phyloP scores from a whole-genome alignment of 23 red algal genomes.

The Gracilaria caudata region DNA sequence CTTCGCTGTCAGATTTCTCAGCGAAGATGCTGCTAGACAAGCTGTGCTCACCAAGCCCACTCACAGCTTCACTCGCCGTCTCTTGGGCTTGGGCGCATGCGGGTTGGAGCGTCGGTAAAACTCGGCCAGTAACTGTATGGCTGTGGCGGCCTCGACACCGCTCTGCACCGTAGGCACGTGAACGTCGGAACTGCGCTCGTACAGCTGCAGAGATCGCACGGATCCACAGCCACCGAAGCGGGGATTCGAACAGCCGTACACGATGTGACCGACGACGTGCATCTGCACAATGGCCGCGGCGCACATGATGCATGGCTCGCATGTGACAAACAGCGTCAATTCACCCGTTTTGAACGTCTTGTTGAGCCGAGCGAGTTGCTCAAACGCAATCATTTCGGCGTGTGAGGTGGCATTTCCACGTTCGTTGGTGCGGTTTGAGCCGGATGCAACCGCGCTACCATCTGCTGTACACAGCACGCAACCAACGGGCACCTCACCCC shows the following conservation, averaged over 20 bases:
- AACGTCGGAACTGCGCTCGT: constrained; percentile 37
- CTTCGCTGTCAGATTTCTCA: not conserved
- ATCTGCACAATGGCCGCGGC: constrained; percentile 76
- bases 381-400: constrained; percentile 90
- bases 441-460: constrained; percentile 57
- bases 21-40: no score
- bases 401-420: constrained; percentile 91
- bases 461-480: constrained; percentile 62
- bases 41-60: not conserved
- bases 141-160: constrained; percentile 76
- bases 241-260: constrained; percentile 91
- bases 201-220: constrained; percentile 33
- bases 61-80: constrained; percentile 25
- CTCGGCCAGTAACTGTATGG: constrained; percentile 66
- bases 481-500: constrained; percentile 94
- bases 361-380: constrained; percentile 12
- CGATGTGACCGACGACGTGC: constrained; percentile 46
- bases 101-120: constrained; percentile 86
- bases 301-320: constrained; percentile 99
- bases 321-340: constrained; percentile 88
- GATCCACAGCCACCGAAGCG: constrained; percentile 97
- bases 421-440: constrained; percentile 98
- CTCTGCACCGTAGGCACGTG: constrained; percentile 33
- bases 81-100: constrained; percentile 84
- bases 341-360: constrained; percentile 25